Evolutionary conservation across 805 yeast species (phyloP).

Genomic region (Starmerella kuoi): DNA sequence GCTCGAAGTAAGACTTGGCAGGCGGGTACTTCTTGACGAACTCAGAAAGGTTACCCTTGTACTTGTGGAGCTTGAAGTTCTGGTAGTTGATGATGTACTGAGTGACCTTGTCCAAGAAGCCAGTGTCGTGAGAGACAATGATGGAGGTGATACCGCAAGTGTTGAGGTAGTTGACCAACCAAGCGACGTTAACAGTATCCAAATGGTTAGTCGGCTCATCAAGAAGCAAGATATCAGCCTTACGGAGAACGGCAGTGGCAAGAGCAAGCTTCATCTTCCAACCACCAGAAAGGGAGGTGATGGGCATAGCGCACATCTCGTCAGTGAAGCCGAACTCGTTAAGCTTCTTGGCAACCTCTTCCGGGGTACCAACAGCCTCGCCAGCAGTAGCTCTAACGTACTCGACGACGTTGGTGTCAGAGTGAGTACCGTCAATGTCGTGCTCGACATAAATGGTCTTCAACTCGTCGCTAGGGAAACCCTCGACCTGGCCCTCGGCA

Average conservation of each 20-base stretch:
- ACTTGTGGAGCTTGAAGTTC: conserved; percentile 98
- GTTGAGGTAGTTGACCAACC: conserved; percentile 98
- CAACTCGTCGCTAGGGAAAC: conserved; percentile 99
- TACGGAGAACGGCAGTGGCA: conserved; percentile 97
- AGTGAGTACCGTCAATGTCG: conserved; percentile 97
- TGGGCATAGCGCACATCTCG: conserved; percentile 88
- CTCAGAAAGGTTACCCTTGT: conserved; percentile 99
- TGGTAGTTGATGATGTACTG: conserved; percentile 99
- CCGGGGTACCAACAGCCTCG: conserved; percentile 66
- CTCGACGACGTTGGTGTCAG: conserved; percentile 87
- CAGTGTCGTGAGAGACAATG: conserved; percentile 98
- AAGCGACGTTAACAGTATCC: conserved; percentile 98
- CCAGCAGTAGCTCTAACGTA: conserved; percentile 78
- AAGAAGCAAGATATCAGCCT: conserved; percentile 91
- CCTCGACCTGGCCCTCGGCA: conserved; percentile 97
- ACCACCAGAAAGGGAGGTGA: conserved; percentile 97
- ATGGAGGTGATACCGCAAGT: conserved; percentile 98
- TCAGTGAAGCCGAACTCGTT: conserved; percentile 86
- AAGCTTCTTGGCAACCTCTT: conserved; percentile 61
- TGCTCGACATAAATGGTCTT: conserved; percentile 99
- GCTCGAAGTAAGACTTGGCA: conserved; percentile 96
- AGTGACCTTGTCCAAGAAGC: conserved; percentile 94
- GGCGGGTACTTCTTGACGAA: conserved; percentile 98
- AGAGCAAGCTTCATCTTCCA: conserved; percentile 99
- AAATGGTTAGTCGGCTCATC: conserved; percentile 99